Evolutionary conservation across 2,329 filamentous ascomycete genomes (phyloP).

Genomic region (Paracoccidioides brasiliensis): DNA sequence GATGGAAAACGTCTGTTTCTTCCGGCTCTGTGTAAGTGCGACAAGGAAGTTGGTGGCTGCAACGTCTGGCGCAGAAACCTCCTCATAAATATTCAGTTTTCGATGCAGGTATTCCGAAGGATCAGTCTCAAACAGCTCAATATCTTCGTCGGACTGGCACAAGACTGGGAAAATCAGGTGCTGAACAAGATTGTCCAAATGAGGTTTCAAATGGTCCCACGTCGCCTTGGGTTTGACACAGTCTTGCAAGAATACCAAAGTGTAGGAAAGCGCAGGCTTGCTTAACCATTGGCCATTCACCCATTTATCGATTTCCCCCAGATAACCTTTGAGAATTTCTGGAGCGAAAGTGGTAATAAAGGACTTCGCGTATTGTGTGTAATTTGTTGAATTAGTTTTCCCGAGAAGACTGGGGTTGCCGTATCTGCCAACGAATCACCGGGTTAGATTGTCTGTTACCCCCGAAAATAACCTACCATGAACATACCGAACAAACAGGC

Average conservation of each 20-base stretch:
- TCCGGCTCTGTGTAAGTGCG: conserved; percentile 81
- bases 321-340: conserved; percentile 89
- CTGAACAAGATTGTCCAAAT: conserved; percentile 83
- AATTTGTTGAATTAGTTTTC: conserved; percentile 61
- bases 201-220: conserved; percentile 87
- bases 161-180: conserved; percentile 93
- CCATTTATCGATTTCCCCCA: conserved; percentile 94
- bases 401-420: conserved; percentile 70
- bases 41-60: conserved; percentile 94
- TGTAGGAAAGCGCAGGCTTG: conserved; percentile 85
- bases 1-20: conserved; percentile 92
- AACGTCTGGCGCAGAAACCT: conserved; percentile 87
- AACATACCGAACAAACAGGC: conserved; percentile 74
- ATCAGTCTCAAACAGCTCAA: conserved; percentile 87
- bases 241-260: conserved; percentile 88
- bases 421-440: conserved; percentile 46
- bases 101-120: conserved; percentile 94
- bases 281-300: conserved; percentile 93
- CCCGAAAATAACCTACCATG: background rate
- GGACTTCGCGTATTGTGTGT: conserved; percentile 70
- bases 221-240: conserved; percentile 95
- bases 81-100: conserved; percentile 96
- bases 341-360: conserved; percentile 88
- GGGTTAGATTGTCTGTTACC: background rate
- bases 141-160: conserved; percentile 81